Conservation (phyloP, 352 stramenopile genomes). For the Phytophthora pinifolia region DNA sequence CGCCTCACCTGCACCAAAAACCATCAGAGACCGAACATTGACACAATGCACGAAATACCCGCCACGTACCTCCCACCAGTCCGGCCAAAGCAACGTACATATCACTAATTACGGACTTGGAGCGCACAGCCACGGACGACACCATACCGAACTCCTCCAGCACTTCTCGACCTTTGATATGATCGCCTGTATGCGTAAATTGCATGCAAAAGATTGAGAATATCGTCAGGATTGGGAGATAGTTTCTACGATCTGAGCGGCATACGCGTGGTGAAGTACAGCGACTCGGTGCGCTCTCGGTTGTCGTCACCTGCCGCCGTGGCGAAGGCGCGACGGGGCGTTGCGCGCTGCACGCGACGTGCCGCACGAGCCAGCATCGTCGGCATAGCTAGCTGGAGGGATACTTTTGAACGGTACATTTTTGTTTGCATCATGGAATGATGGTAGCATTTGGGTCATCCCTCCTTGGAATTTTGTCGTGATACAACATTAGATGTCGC, state of each 20-base stretch:
- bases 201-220: not conserved
- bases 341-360: constrained; percentile 14
- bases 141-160: constrained; percentile 78
- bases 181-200: constrained; percentile 39
- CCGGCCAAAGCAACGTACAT: constrained; percentile 78
- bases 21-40: too few relatives aligned
- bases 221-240: not conserved
- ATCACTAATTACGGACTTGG: constrained; percentile 81
- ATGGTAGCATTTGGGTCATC: constrained; percentile 14
- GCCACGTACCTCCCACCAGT: constrained; percentile 66
- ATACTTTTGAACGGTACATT: too few relatives aligned
- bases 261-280: constrained; percentile 79
- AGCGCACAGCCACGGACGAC: constrained; percentile 71
- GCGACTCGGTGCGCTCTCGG: constrained; percentile 15
- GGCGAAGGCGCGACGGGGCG: constrained; percentile 15
- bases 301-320: not conserved
- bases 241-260: not conserved
- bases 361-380: constrained; percentile 25
- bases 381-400: constrained; percentile 12
- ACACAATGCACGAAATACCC: too few relatives aligned
- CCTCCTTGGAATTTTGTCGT: not conserved
- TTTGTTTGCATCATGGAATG: constrained; percentile 10
- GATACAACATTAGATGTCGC: constrained; percentile 24
- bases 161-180: constrained; percentile 69
- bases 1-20: too few relatives aligned